Evolutionary conservation across 805 yeast genomes (phyloP).

Genomic region (Torulaspora franciscae): DNA sequence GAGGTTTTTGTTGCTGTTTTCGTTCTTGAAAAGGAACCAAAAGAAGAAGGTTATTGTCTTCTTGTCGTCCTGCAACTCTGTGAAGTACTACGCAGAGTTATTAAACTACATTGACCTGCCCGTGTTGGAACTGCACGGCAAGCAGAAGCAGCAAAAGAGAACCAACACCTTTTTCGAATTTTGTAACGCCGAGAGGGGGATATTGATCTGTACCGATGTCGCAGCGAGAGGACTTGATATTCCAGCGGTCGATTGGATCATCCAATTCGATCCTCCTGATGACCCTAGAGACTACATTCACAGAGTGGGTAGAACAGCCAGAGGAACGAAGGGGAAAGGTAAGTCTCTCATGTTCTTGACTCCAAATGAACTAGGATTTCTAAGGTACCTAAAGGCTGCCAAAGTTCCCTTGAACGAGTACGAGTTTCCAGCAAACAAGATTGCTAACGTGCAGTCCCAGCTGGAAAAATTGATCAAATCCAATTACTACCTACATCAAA

Average conservation of each 20-base stretch:
- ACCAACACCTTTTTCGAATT: conserved; percentile 97
- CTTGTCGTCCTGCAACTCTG: conserved; percentile 93
- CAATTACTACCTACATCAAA: conserved; percentile 89
- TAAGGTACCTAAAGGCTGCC: conserved; percentile 91
- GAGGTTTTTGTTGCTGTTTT: conserved; percentile 81
- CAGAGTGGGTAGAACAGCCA: conserved; percentile 98
- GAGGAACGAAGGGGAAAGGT: conserved; percentile 88
- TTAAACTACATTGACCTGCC: conserved; percentile 95
- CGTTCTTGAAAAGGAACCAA: conserved; percentile 87
- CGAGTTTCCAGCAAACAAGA: conserved; percentile 90
- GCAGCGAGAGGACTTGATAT: conserved; percentile 99
- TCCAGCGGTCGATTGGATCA: conserved; percentile 98
- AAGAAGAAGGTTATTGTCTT: conserved; percentile 93
- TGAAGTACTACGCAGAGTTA: conserved; percentile 91
- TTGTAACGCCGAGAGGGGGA: conserved; percentile 94
- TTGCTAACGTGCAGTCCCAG: conserved; percentile 94
- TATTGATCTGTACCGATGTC: conserved; percentile 91
- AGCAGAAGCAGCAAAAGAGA: conserved; percentile 97
- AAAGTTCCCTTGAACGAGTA: conserved; percentile 96
- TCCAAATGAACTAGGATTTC: conserved; percentile 90
- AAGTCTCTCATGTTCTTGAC: conserved; percentile 91
- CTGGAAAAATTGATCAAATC: conserved; percentile 84
- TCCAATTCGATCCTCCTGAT: conserved; percentile 99
- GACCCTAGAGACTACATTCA: conserved; percentile 99
- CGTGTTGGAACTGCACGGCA: conserved; percentile 93